Conservation (phyloP, 371 early-diverging fungal species). For the Rhizopus delemar region DNA sequence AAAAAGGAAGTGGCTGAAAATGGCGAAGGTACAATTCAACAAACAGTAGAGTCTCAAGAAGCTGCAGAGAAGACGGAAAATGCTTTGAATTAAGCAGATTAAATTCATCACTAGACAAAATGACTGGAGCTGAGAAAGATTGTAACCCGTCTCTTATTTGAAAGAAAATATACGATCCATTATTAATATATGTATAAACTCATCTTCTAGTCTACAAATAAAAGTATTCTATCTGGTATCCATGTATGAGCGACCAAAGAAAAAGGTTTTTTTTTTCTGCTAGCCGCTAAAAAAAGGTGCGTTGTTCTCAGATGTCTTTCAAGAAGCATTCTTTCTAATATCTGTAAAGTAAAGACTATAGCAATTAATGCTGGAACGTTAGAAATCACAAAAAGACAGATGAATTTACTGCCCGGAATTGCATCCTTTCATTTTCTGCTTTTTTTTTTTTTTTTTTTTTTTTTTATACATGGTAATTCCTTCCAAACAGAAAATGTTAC, state of each 20-base stretch:
- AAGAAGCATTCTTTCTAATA: slow-evolving; percentile 3
- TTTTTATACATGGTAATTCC: background rate
- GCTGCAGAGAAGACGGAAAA: too few relatives aligned
- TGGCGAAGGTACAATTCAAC: background rate
- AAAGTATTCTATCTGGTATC: background rate
- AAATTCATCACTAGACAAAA: too few relatives aligned
- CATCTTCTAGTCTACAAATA: background rate
- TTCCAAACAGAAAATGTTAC: background rate
- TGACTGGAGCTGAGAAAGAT: too few relatives aligned
- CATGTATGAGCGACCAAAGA: background rate
- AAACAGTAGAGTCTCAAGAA: too few relatives aligned
- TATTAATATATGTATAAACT: too few relatives aligned
- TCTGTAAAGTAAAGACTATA: background rate
- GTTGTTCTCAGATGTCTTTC: background rate
- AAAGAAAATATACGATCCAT: too few relatives aligned
- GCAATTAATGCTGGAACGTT: background rate
- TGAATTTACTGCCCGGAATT: background rate
- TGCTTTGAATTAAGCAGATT: too few relatives aligned
- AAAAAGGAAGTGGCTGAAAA: background rate
- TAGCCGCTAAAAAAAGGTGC: background rate
- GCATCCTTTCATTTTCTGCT: too few relatives aligned
- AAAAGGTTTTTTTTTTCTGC: background rate
- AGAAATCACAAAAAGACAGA: background rate
- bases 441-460: background rate
- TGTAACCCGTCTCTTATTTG: too few relatives aligned